Conservation (phyloP, 1,284 basidiomycete species). For the Agroathelia rolfsii region DNA sequence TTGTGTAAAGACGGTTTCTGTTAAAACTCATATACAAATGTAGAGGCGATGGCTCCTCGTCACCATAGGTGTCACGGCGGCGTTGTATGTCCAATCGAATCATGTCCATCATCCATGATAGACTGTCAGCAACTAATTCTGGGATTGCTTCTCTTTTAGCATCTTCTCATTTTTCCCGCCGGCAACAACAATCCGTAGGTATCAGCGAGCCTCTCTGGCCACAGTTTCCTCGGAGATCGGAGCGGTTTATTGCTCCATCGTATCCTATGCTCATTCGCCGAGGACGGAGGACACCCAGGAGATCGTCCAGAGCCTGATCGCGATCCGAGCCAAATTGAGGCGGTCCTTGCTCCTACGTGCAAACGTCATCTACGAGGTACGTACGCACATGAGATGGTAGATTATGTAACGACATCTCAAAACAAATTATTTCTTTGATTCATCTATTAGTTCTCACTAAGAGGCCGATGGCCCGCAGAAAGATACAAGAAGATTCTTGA, state of each 20-base stretch:
- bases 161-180: constrained; percentile 63
- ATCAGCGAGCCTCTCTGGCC: constrained; percentile 52
- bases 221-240: constrained; percentile 56
- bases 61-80: constrained; percentile 47
- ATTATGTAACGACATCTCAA: background rate
- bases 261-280: constrained; percentile 50
- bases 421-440: background rate
- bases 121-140: too few relatives aligned
- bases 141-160: constrained; percentile 22
- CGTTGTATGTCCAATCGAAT: constrained; percentile 37
- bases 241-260: constrained; percentile 53
- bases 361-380: constrained; percentile 63
- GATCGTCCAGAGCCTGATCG: constrained; percentile 49
- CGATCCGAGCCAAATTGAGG: constrained; percentile 55
- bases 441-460: constrained; percentile 45
- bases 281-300: constrained; percentile 35
- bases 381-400: constrained; percentile 7
- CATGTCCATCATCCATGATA: background rate
- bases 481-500: constrained; percentile 59
- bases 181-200: constrained; percentile 57
- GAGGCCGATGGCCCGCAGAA: constrained; percentile 59
- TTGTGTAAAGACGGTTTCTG: background rate
- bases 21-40: background rate
- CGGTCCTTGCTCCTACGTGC: constrained; percentile 41
- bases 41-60: constrained; percentile 59